These are phyloP conservation scores for Pseudogymnoascus sp. DNA, from an alignment of 2,329 filamentous ascomycete species.

Conservation along the genomic window DNA sequence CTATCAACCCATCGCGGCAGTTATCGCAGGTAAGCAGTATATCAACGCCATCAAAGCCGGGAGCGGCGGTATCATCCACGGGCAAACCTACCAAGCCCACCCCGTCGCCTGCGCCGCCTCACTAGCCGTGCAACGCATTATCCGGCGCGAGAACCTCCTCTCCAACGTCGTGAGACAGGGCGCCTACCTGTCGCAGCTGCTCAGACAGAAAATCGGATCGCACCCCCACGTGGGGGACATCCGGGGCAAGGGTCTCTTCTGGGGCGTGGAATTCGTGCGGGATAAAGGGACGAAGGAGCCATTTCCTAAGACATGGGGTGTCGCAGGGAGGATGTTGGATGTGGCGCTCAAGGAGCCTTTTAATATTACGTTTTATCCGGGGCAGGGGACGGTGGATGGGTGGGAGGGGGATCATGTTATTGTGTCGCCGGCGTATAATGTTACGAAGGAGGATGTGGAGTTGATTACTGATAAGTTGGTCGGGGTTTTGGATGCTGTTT, in stretches of 20 bases:
- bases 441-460: conserved; percentile 46
- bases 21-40: conserved; percentile 48
- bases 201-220: conserved; percentile 37
- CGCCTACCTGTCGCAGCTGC: conserved; percentile 34
- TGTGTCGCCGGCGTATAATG: conserved; percentile 53
- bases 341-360: conserved; percentile 33
- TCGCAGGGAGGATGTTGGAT: conserved; percentile 45
- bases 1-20: conserved; percentile 53
- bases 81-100: conserved; percentile 56
- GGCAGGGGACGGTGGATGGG: conserved; percentile 49
- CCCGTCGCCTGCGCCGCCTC: conserved; percentile 54
- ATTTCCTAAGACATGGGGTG: conserved; percentile 35
- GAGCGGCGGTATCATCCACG: conserved; percentile 25
- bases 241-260: conserved; percentile 52
- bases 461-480: conserved; percentile 43
- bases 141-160: conserved; percentile 50
- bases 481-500: conserved; percentile 38
- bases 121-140: conserved; percentile 54
- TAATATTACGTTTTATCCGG: conserved; percentile 53
- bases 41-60: conserved; percentile 31
- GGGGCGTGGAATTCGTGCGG: conserved; percentile 48
- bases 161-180: conserved; percentile 52
- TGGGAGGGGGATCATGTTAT: conserved; percentile 54
- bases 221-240: conserved; percentile 52
- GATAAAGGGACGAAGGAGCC: conserved; percentile 43